Evolutionary conservation across 352 stramenopile genomes (phyloP), one percentile per base, ranked within the genome.

Genomic region (Globisporangium ultimum): DNA sequence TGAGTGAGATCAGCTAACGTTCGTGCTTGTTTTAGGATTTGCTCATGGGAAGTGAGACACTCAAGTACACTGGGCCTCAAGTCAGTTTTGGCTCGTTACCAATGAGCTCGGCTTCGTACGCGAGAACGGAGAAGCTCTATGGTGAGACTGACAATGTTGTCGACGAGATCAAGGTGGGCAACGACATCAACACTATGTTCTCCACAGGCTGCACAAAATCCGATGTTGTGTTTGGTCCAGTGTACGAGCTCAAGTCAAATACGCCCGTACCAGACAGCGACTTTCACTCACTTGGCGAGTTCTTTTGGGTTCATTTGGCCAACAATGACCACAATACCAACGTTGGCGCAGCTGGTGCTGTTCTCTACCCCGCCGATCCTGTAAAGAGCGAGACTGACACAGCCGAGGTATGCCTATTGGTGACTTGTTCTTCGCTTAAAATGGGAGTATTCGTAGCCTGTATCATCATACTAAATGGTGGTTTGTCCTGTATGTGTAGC

Each of bases 221-320:
- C 34, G 36, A 62, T 22, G 24, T 45, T 8, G 48, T 49, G 38
- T 51, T 56, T 21, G 56, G 56, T 14, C 56, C 56, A 24, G 56
- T 62, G 11, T 62, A 55, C n/a, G 56, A 62, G 38, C 48, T 62
- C 22, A 62, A 62, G 40, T 52, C 56, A 1, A 62, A 57, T n/a
- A 62, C 56, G n/a, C 56, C 56, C 11, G 48, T 57, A 2, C 18
- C 42, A 14, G 38, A 51, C 20, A 32, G 13, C 17, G 51, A 56
- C 48, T 62, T 62, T n/a, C 56, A 42, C 12, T 15, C 55, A 5
- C 11, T 62, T 32, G 48, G 48, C 0, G 12, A 45, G 5, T 18
- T 46, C 5, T 62, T 62, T 22, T 62, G 56, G 40, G 8, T 17
- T 4, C 38, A 20, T 8, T 22, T 20, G 41, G 17, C 48, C 3